Base-by-base conservation (phyloP, 495 filamentous ascomycete species). In the Massariosphaeria phaeospora region DNA sequence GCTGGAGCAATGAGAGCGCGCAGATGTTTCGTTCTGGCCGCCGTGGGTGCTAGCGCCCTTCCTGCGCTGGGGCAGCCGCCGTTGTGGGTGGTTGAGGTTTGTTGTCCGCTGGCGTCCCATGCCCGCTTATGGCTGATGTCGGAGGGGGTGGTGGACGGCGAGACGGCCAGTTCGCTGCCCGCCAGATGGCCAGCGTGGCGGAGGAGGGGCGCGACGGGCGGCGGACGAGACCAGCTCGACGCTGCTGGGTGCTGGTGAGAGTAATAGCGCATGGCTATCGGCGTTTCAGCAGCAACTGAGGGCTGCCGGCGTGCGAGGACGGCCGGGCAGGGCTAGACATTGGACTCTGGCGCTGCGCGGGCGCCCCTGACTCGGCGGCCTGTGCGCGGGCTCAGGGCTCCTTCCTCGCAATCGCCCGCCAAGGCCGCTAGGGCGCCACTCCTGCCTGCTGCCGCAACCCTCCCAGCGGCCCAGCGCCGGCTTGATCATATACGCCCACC, bases 401-500 rank as follows among this genome's bases (percentile, higher is more conserved):
- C 18, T 43, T 25, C 36, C 13, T 15, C 12, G 45, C 43, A 4
- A 15, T 11, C 40, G 13, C 18, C 45, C 26, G 45, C 45, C 45
- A 48, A 34, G 45, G 6, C 26, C 29, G 5, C 45, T 4, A 31
- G 9, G 3, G 12, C 4, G 18, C 11, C 25, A 27, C 45, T 10
- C 20, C 27, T 18, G 17, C 18, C 13, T 33, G 26, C 9, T 15
- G 7, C 26, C 27, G 25, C 21, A 7, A 8, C 11, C 55, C 62
- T 57, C 62, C 57, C 46, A 48, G 48, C 67, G 67, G 66, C 66
- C 67, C 61, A 54, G 63, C 59, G 35, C 41, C 42, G 20, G 48
- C 24, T 45, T 35, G 48, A 23, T 62, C 63, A 55, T 55, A 61
- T 57, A 62, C 52, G 55, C 66, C 56, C 64, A 63, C 67, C 59